phyloP scores from a whole-genome alignment of 345 rosid species.

The Combretum micranthum region DNA sequence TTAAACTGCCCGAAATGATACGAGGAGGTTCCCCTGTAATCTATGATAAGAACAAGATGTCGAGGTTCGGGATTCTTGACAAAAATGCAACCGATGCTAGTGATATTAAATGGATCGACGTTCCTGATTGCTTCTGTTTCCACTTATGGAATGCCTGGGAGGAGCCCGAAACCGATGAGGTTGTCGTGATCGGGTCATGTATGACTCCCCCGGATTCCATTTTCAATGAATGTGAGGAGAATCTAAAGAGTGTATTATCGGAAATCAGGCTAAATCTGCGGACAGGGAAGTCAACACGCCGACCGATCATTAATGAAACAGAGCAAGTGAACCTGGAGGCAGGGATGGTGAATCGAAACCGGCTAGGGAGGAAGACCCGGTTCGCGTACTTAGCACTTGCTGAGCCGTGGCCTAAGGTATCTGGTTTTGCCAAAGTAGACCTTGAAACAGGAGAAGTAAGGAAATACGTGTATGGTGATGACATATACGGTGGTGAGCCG shows the following conservation, averaged over 20 bases:
- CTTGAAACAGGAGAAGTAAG: conserved; percentile 45
- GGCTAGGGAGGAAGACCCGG: conserved; percentile 63
- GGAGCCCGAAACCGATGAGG: conserved; percentile 70
- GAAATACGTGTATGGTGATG: conserved; percentile 54
- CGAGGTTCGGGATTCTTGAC: conserved; percentile 69
- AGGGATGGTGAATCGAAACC: conserved; percentile 77
- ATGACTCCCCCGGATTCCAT: conserved; percentile 89
- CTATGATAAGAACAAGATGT: conserved; percentile 60
- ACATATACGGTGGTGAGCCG: conserved; percentile 74
- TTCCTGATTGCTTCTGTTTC: conserved; percentile 83
- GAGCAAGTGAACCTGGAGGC: conserved; percentile 77
- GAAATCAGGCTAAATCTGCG: conserved; percentile 64
- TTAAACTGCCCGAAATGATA: conserved; percentile 70
- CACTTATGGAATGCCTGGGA: conserved; percentile 98
- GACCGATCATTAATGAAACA: conserved; percentile 36
- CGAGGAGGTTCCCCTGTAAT: conserved; percentile 83
- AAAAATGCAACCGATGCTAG: conserved; percentile 45
- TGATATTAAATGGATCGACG: conserved; percentile 57
- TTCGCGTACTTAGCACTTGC: conserved; percentile 73
- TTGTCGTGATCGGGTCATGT: conserved; percentile 82
- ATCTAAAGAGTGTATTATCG: conserved; percentile 56
- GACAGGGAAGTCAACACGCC: conserved; percentile 61
- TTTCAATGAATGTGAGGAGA: conserved; percentile 79
- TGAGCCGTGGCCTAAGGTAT: conserved; percentile 90
- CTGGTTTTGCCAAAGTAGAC: conserved; percentile 77